A percentile compares a stretch with the other conserved stretches of the same genome.
Evolutionary conservation across 768 basidiomycete genomes (phyloP).

Genomic region (Artomyces pyxidatus): DNA sequence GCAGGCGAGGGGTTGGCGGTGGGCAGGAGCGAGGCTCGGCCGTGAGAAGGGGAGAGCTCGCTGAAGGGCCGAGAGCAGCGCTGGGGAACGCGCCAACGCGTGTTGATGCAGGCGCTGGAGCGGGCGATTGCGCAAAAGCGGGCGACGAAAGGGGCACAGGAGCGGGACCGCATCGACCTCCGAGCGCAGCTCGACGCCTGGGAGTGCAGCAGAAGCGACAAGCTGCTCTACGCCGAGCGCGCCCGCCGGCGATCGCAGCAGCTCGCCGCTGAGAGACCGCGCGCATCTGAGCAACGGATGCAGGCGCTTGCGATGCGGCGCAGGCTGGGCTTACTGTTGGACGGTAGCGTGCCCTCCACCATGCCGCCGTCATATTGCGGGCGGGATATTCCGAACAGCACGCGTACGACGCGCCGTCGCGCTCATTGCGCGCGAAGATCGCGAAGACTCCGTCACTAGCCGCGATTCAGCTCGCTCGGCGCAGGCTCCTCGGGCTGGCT

Average conservation of each 20-base stretch:
- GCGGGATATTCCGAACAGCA: no score
- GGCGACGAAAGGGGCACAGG: conserved; percentile 66
- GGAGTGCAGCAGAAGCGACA: conserved; percentile 91
- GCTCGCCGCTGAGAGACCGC: conserved; percentile 73
- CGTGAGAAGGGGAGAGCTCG: conserved; percentile 75
- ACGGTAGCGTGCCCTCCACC: conserved; percentile 92
- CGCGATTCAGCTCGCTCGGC: no score
- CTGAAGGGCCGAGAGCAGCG: conserved; percentile 87
- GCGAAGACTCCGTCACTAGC: no score
- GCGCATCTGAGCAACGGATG: conserved; percentile 79
- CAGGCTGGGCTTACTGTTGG: conserved; percentile 81
- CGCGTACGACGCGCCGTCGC: no score
- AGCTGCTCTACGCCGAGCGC: conserved; percentile 86
- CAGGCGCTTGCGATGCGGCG: conserved; percentile 87
- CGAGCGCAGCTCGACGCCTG: conserved; percentile 76
- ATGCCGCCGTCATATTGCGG: no score
- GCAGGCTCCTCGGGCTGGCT: no score
- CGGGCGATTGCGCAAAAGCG: conserved; percentile 68
- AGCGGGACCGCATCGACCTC: conserved; percentile 74
- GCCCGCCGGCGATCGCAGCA: conserved; percentile 76
- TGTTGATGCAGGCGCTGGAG: conserved; percentile 70
- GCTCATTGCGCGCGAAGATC: no score
- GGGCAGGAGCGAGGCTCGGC: conserved; percentile 66
- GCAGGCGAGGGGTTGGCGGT: conserved; percentile 84
- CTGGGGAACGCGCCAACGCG: conserved; percentile 86